phyloP scores from a whole-genome alignment of 2,329 filamentous ascomycete genomes.

The Lomentospora prolificans region DNA sequence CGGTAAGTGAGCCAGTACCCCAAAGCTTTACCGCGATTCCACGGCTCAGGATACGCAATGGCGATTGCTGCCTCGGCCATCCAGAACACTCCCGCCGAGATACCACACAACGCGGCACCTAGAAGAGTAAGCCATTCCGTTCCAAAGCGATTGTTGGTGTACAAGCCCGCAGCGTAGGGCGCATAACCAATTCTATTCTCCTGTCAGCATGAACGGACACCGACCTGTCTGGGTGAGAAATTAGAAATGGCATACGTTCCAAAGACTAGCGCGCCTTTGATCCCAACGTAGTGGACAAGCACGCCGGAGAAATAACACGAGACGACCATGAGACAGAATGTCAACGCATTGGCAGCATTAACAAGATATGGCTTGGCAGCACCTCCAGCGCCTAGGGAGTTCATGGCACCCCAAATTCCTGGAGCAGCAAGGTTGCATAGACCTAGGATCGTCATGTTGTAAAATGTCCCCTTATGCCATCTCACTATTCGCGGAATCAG shows the following conservation, averaged over 20 bases:
- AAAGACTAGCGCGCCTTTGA: constrained; percentile 61
- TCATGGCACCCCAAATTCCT: constrained; percentile 66
- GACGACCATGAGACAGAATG: constrained; percentile 63
- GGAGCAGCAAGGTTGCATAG: constrained; percentile 62
- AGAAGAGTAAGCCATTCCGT: constrained; percentile 59
- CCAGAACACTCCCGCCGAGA: constrained; percentile 67
- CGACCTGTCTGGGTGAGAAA: background rate
- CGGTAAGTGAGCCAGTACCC: constrained; percentile 57
- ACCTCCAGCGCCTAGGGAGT: constrained; percentile 61
- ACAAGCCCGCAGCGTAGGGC: constrained; percentile 60
- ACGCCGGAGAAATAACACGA: constrained; percentile 57
- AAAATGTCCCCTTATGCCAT: constrained; percentile 64
- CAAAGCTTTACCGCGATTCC: constrained; percentile 53
- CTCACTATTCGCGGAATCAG: background rate
- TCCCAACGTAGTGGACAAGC: constrained; percentile 57
- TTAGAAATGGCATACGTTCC: constrained; percentile 24
- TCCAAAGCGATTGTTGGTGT: constrained; percentile 62
- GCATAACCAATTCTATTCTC: constrained; percentile 50
- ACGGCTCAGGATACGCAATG: constrained; percentile 61
- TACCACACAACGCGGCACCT: constrained; percentile 58
- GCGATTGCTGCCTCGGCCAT: constrained; percentile 66
- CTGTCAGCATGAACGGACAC: background rate
- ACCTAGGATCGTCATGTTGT: constrained; percentile 62
- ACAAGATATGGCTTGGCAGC: constrained; percentile 55
- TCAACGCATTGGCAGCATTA: constrained; percentile 58